These are phyloP conservation scores for Macrolepiota fuliginosa DNA, from an alignment of 768 basidiomycete genomes.

Conservation along the genomic window DNA sequence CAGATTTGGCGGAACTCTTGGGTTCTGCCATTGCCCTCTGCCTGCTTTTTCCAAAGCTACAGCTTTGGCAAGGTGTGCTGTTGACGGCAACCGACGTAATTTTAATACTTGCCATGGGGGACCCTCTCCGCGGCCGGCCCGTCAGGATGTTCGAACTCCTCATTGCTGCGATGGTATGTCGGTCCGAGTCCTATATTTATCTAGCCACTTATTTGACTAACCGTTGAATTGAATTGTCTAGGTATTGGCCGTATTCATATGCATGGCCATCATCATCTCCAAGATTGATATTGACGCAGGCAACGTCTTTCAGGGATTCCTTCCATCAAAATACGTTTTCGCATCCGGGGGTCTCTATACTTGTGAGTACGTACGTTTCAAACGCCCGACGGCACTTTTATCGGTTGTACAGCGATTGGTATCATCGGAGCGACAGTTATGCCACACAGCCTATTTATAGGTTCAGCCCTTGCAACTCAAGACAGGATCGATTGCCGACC, in stretches of 20 bases:
- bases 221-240: constrained; percentile 17
- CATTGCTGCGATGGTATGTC: constrained; percentile 58
- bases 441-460: constrained; percentile 92
- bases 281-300: constrained; percentile 71
- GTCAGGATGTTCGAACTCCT: constrained; percentile 67
- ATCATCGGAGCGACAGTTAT: constrained; percentile 86
- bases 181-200: neutral
- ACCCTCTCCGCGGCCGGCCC: constrained; percentile 65
- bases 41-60: constrained; percentile 66
- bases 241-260: constrained; percentile 73
- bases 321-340: constrained; percentile 69
- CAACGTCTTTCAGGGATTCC: constrained; percentile 68
- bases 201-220: neutral
- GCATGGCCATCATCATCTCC: constrained; percentile 75
- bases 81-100: constrained; percentile 70
- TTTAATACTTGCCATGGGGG: constrained; percentile 66
- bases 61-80: constrained; percentile 70
- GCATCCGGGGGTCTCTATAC: constrained; percentile 58
- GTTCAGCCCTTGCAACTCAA: constrained; percentile 82
- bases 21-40: constrained; percentile 81
- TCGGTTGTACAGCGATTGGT: constrained; percentile 49
- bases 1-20: constrained; percentile 79
- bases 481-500: constrained; percentile 53
- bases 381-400: neutral
- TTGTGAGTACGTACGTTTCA: constrained; percentile 38